These are phyloP conservation scores for Candida sanyiensis DNA, from an alignment of 805 yeast species.

Conservation along the genomic window DNA sequence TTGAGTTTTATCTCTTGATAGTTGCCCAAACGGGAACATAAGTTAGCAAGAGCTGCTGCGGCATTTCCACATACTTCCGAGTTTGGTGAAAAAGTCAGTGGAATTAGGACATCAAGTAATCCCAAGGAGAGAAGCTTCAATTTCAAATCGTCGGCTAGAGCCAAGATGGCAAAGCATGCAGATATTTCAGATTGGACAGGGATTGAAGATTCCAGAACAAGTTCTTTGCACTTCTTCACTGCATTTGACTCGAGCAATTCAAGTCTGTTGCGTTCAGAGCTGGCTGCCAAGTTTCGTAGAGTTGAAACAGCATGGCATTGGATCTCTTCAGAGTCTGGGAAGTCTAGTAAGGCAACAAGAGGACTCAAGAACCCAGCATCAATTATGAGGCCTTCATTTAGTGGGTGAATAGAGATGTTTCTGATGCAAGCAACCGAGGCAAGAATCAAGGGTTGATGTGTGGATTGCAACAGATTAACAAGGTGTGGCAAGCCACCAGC, in stretches of 20 bases:
- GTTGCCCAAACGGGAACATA: slow-evolving; percentile 85
- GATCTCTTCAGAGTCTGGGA: slow-evolving; percentile 87
- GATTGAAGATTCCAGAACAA: slow-evolving; percentile 81
- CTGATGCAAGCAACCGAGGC: slow-evolving; percentile 99
- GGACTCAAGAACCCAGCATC: slow-evolving; percentile 96
- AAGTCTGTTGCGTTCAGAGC: slow-evolving; percentile 85
- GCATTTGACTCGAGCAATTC: slow-evolving; percentile 94
- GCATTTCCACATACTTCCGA: slow-evolving; percentile 97
- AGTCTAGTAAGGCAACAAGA: slow-evolving; percentile 76
- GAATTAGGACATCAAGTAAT: slow-evolving; percentile 81
- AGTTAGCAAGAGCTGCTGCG: slow-evolving; percentile 95
- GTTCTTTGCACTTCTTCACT: slow-evolving; percentile 83
- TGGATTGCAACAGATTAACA: slow-evolving; percentile 82
- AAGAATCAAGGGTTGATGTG: slow-evolving; percentile 84
- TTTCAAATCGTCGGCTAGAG: slow-evolving; percentile 92
- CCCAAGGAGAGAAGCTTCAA: slow-evolving; percentile 76
- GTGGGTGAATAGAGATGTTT: slow-evolving; percentile 93
- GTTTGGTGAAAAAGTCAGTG: slow-evolving; percentile 80
- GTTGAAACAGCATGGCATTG: slow-evolving; percentile 98
- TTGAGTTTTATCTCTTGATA: slow-evolving; percentile 71
- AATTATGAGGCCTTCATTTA: slow-evolving; percentile 90
- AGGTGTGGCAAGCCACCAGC: slow-evolving; percentile 94
- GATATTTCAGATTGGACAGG: slow-evolving; percentile 93
- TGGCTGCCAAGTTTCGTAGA: slow-evolving; percentile 91
- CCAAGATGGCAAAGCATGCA: slow-evolving; percentile 95